Evolutionary conservation across 257 asterid species (phyloP), one percentile per base, ranked within the genome.

Genomic region (Cynanchum wilfordii): DNA sequence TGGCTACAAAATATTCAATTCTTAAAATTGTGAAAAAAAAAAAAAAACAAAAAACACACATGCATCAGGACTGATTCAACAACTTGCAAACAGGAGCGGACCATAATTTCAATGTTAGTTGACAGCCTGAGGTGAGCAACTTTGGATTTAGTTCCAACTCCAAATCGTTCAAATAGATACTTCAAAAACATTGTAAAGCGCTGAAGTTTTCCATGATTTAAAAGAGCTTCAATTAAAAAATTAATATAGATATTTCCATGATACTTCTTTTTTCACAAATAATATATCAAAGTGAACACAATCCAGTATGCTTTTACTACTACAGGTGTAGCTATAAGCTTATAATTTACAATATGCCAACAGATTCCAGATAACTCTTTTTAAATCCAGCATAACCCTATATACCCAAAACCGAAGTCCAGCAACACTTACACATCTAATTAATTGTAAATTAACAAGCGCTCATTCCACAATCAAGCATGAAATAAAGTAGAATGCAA

Each of bases 1-100:
- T 95, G 90, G 78, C 84, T 55, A 72, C 54, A 45, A 25, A 65
- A 70, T 71, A 70, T 47, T 56, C 68, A 10, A 72, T 58, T 27
- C 2, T 16, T 42, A 60, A 22, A 74, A 70, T 11, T 9, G n/a
- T 16, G 8, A 10, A 1, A 10, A 13, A 33, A 6, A 33, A 6
- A 50, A 30, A 50, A 19, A 6, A 30, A 58, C 70, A 50, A 25
- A 13, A 36, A 54, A 47, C 30, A 47, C 33, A 1, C 22, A 54
- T 30, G 63, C 51, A 54, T 49, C 20, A 52, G 15, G 38, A 13
- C 60, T 5, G 24, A 71, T 38, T 12, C 58, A 66, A 44, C 24
- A 29, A 38, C 19, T 58, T 27, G 13, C 60, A 45, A 72, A 20
- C 24, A 27, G 9, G n/a, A 20, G 16, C 8, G 59, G 25, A 17